These are phyloP conservation scores for Centaurea solstitialis DNA, from an alignment of 129 eudicot genomes.

Conservation along the genomic window DNA sequence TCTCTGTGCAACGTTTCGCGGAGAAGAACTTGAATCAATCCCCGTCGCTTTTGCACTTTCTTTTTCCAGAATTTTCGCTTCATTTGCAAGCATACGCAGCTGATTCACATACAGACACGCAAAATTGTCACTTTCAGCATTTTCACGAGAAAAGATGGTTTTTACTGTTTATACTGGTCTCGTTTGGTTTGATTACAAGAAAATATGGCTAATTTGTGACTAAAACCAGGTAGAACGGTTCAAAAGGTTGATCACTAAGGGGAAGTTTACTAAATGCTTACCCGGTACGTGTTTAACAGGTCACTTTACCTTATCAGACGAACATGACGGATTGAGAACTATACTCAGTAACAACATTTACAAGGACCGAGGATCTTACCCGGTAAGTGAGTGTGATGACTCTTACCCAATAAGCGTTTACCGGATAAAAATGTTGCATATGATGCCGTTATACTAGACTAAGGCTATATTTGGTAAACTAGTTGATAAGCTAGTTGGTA, in stretches of 20 bases:
- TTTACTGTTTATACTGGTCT: background rate
- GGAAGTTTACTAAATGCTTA: background rate
- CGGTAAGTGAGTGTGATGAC: background rate
- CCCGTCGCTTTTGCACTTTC: constrained; percentile 51
- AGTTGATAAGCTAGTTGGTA: too few relatives aligned
- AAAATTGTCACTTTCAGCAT: background rate
- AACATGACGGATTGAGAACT: too few relatives aligned
- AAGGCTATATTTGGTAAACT: too few relatives aligned
- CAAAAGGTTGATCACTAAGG: background rate
- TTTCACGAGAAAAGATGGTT: background rate
- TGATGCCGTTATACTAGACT: too few relatives aligned
- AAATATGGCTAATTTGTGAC: background rate
- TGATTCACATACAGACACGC: constrained; percentile 45
- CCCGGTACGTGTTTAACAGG: background rate
- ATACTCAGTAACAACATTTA: too few relatives aligned
- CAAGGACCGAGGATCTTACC: background rate
- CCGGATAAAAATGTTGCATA: background rate
- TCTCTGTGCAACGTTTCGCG: constrained; percentile 48
- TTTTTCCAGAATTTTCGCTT: constrained; percentile 77
- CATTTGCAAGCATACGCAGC: constrained; percentile 75
- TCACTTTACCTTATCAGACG: too few relatives aligned
- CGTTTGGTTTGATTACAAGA: background rate
- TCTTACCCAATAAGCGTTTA: background rate
- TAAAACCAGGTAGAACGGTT: background rate
- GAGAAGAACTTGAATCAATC: constrained; percentile 57